Percentiles rank a stretch among this genome's conserved stretches.
phyloP scores from a whole-genome alignment of 345 rosid genomes.

The Xanthoceras sorbifolium region DNA sequence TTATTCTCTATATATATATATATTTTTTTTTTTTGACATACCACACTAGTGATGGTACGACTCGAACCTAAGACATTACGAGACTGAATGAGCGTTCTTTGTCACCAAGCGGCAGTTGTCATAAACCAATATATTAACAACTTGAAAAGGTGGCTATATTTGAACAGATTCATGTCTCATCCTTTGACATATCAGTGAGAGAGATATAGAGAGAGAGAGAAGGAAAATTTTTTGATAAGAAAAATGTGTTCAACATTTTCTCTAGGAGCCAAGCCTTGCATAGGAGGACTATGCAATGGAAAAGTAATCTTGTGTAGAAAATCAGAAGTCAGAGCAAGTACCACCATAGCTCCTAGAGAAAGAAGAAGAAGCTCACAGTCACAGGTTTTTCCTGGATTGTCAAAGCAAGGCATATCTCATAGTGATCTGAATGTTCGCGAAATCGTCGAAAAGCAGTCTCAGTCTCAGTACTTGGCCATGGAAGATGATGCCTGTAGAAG shows the following conservation, averaged over 20 bases:
- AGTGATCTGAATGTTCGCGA: conserved; percentile 37
- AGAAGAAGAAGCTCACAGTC: background rate
- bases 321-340: conserved; percentile 6
- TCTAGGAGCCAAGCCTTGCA: conserved; percentile 28
- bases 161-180: background rate
- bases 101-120: too few species aligned
- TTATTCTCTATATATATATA: background rate
- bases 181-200: background rate
- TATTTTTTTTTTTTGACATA: too few species aligned
- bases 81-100: too few species aligned
- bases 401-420: conserved; percentile 38
- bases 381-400: conserved; percentile 20
- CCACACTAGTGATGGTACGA: too few species aligned
- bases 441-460: conserved; percentile 46
- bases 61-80: too few species aligned
- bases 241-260: conserved; percentile 38
- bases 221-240: too few species aligned
- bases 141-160: background rate
- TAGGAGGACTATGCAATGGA: conserved; percentile 18
- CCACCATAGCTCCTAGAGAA: conserved; percentile 31
- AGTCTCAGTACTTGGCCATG: background rate
- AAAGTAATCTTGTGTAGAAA: conserved; percentile 12
- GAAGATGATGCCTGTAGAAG: conserved; percentile 18
- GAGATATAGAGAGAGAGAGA: too few species aligned
- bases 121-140: background rate